Percentiles rank a stretch among this genome's conserved stretches.
Conservation (phyloP, 1,139 yeast species). For the Debaryomyces sp. region DNA sequence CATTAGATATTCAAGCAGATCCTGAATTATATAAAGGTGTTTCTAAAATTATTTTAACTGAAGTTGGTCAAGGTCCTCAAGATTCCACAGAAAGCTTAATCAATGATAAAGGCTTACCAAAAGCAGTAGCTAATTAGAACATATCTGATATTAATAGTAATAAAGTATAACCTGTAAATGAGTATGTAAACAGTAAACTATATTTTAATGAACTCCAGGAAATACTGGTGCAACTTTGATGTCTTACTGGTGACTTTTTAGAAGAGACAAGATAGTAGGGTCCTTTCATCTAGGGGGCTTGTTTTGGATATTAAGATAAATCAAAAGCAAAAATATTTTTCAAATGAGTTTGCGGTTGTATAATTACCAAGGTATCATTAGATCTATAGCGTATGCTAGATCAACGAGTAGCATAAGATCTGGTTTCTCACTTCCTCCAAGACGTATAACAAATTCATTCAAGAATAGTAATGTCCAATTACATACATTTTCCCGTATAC, state of each 20-base stretch:
- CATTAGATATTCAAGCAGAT: conserved; percentile 46
- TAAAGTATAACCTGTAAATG: conserved; percentile 2
- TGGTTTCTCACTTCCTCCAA: not conserved
- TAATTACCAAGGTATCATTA: not conserved
- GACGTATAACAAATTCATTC: not conserved
- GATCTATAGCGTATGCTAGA: not conserved
- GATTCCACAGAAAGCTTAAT: conserved; percentile 55
- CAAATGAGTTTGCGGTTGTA: conserved; percentile 3
- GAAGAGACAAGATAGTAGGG: not conserved
- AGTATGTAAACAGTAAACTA: not conserved
- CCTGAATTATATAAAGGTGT: conserved; percentile 67
- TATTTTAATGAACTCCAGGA: not conserved
- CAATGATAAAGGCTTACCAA: conserved; percentile 44
- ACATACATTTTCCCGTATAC: not conserved
- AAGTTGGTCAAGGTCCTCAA: conserved; percentile 87
- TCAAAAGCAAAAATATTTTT: not conserved
- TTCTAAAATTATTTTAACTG: conserved; percentile 77
- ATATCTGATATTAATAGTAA: not conserved
- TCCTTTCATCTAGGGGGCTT: not conserved
- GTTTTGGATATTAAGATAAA: not conserved
- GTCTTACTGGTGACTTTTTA: not conserved
- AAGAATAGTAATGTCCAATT: not conserved
- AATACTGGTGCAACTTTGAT: not conserved
- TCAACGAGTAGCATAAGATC: not conserved
- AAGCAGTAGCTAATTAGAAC: conserved; percentile 9